Evolutionary conservation across 2,329 filamentous ascomycete genomes (phyloP), one percentile per base, ranked within the genome.

Genomic region (Macrophomina pseudophaseolina): DNA sequence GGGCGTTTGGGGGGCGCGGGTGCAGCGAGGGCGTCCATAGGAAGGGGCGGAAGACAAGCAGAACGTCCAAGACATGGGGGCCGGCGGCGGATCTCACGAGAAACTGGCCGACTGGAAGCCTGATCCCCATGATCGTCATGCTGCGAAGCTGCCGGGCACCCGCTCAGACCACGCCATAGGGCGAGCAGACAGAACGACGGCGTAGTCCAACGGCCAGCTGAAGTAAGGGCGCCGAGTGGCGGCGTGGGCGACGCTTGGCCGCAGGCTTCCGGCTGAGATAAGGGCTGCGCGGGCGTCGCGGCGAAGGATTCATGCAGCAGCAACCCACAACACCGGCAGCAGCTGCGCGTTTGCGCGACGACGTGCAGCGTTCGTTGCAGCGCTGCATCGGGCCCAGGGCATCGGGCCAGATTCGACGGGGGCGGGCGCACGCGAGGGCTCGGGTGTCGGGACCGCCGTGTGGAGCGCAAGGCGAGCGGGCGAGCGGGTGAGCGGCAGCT

Each of bases 271-370:
- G 60, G 60, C 60, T 48, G 38, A 48, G 60, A 64, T 64, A 64
- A 64, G 48, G 48, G 30, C 56, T 18, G 35, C 38, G 35, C 38
- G 53, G 38, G 35, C 53, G 56, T 46, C 38, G 58, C 58, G 58
- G 58, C 58, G 58, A 64, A 64, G 49, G 60, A 64, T 64, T 52
- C 60, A 53, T 64, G 60, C 60, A 64, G 60, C 60, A 23, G 46
- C 60, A 53, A 42, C 60, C 59, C 58, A 49, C 42, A n/a, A 48
- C 44, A 40, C 18, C 16, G 58, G 42, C 46, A 49, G 44, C 44
- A 32, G 18, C 58, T 49, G 32, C 44, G 58, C 58, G 58, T 59
- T 44, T 33, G 54, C 54, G 40, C 38, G 54, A 30, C 42, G 33
- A 32, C 30, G 44, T 38, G 59, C 59, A 5, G 38, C 44, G 11